A percentile compares a stretch with the other conserved stretches of the same genome.
phyloP scores from a whole-genome alignment of 129 eudicot genomes.

The Daucus carota region DNA sequence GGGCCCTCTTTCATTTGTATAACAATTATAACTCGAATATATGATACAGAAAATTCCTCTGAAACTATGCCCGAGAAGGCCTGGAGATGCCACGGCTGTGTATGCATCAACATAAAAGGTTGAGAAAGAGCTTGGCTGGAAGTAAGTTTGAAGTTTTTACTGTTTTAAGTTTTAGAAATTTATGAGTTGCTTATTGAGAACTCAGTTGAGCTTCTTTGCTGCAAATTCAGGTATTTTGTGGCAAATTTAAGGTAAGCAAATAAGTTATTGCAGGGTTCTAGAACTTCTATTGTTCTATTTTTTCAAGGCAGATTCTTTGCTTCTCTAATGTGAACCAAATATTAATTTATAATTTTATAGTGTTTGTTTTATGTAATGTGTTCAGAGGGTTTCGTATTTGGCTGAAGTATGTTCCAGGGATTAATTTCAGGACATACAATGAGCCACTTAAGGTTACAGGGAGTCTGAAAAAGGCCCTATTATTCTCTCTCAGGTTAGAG shows the following conservation, averaged over 20 bases:
- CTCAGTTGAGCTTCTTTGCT: no score
- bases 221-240: no score
- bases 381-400: slow-evolving; percentile 30
- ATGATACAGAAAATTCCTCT: slow-evolving; percentile 65
- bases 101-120: slow-evolving; percentile 83
- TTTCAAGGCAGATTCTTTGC: no score
- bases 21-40: neutral
- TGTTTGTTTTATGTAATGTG: slow-evolving; percentile 8
- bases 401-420: no score
- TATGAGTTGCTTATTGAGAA: neutral
- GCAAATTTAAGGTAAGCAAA: no score
- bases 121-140: slow-evolving; percentile 83
- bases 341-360: no score
- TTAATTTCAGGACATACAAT: no score
- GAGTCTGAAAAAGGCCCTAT: slow-evolving; percentile 10
- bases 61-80: slow-evolving; percentile 75
- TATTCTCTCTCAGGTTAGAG: no score
- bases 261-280: no score
- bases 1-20: neutral
- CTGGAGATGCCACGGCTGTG: slow-evolving; percentile 94
- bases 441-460: slow-evolving; percentile 37
- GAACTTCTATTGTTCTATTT: no score
- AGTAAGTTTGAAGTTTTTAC: slow-evolving; percentile 35
- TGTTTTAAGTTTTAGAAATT: neutral
- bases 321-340: no score